These are phyloP conservation scores for Emericellopsis atlantica DNA, from an alignment of 2,329 filamentous ascomycete species.

Conservation along the genomic window DNA sequence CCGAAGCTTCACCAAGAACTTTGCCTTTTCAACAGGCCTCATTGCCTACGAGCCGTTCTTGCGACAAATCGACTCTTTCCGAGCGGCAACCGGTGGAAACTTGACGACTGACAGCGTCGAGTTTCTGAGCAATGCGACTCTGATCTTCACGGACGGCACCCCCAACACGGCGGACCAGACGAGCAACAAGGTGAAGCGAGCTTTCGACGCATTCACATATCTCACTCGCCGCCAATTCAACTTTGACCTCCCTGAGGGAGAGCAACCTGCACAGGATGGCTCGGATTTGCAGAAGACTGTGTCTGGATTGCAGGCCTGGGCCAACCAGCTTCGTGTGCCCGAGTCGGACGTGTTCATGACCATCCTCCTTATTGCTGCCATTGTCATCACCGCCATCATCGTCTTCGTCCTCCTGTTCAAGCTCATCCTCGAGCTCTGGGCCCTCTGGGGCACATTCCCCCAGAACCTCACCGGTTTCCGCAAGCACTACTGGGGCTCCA, in stretches of 20 bases:
- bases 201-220: slow-evolving; percentile 27
- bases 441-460: slow-evolving; percentile 79
- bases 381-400: slow-evolving; percentile 71
- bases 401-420: slow-evolving; percentile 84
- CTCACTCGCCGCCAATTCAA: slow-evolving; percentile 41
- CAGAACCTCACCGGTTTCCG: slow-evolving; percentile 71
- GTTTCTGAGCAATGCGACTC: slow-evolving; percentile 61
- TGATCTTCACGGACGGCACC: slow-evolving; percentile 55
- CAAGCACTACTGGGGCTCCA: slow-evolving; percentile 89
- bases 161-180: slow-evolving; percentile 23
- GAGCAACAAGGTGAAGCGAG: slow-evolving; percentile 38
- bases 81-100: slow-evolving; percentile 71
- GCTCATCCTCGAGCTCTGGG: slow-evolving; percentile 82
- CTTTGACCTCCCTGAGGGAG: slow-evolving; percentile 19
- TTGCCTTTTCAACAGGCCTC: slow-evolving; percentile 79
- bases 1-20: slow-evolving; percentile 82
- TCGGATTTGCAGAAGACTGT: slow-evolving; percentile 37
- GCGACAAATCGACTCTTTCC: slow-evolving; percentile 71
- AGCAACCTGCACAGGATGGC: slow-evolving; percentile 1
- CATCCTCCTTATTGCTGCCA: slow-evolving; percentile 75
- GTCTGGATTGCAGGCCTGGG: slow-evolving; percentile 67
- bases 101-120: slow-evolving; percentile 67
- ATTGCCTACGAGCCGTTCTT: slow-evolving; percentile 77
- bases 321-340: slow-evolving; percentile 75
- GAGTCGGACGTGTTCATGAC: slow-evolving; percentile 94